These are phyloP conservation scores for Ophidiomyces ophidiicola DNA, from an alignment of 2,329 filamentous ascomycete species.

Conservation along the genomic window DNA sequence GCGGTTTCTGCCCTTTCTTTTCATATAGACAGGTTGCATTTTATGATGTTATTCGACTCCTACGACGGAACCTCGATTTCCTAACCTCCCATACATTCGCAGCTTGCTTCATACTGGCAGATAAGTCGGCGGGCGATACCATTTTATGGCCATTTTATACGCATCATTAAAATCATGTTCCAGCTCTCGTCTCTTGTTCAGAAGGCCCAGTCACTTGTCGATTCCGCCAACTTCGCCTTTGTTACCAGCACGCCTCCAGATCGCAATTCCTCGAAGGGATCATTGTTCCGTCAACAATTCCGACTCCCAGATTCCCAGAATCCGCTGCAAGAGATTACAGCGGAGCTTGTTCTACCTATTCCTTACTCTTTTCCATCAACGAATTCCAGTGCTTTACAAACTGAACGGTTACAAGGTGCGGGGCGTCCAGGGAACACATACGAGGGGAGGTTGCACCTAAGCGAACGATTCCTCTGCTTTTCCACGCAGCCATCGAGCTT, in stretches of 20 bases:
- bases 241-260: slow-evolving; percentile 61
- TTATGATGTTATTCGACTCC: too few species aligned
- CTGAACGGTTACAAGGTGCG: slow-evolving; percentile 45
- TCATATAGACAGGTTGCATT: too few species aligned
- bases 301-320: slow-evolving; percentile 84
- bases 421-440: slow-evolving; percentile 69
- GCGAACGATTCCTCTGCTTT: slow-evolving; percentile 91
- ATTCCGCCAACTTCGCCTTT: slow-evolving; percentile 68
- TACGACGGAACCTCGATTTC: too few species aligned
- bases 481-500: slow-evolving; percentile 88
- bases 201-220: slow-evolving; percentile 90
- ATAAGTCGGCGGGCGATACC: background rate
- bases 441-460: slow-evolving; percentile 81
- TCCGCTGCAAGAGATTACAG: slow-evolving; percentile 89
- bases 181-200: slow-evolving; percentile 73
- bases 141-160: slow-evolving; percentile 2
- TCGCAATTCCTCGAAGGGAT: slow-evolving; percentile 75
- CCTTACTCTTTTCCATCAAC: slow-evolving; percentile 42
- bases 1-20: too few species aligned
- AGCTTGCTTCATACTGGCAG: background rate
- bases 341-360: slow-evolving; percentile 78
- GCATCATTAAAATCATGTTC: slow-evolving; percentile 37
- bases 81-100: background rate
- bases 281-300: slow-evolving; percentile 92
- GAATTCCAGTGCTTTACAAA: slow-evolving; percentile 38